phyloP scores from a whole-genome alignment of 2,329 filamentous ascomycete genomes.

The Fusarium verticillioides region DNA sequence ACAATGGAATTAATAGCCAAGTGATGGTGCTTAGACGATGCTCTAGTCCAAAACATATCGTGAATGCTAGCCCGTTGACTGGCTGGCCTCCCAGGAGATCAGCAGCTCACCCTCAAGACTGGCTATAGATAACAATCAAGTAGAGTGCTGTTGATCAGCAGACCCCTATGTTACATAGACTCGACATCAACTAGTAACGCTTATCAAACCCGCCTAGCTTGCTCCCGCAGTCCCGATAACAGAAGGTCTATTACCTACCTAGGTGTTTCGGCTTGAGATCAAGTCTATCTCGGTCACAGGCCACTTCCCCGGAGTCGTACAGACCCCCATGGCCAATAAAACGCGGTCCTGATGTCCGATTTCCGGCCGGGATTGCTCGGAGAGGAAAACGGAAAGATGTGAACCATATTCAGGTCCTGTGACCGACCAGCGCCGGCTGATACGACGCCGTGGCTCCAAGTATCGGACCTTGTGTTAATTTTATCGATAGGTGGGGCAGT shows the following conservation, averaged over 20 bases:
- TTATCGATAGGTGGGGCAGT: slow-evolving; percentile 2
- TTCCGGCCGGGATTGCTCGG: slow-evolving; percentile 34
- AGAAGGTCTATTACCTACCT: slow-evolving; percentile 5
- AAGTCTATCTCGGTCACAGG: slow-evolving; percentile 17
- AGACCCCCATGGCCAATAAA: slow-evolving; percentile 22
- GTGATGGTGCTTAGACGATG: slow-evolving; percentile 17
- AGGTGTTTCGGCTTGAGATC: slow-evolving; percentile 13
- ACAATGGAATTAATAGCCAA: background rate
- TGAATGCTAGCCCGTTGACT: background rate
- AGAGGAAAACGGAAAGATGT: slow-evolving; percentile 42
- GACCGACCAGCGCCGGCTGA: slow-evolving; percentile 18
- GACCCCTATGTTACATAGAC: slow-evolving; percentile 14
- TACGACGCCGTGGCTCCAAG: slow-evolving; percentile 15
- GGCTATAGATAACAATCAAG: background rate
- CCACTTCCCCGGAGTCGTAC: slow-evolving; percentile 29
- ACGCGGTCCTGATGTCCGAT: slow-evolving; percentile 30
- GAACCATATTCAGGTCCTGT: slow-evolving; percentile 8
- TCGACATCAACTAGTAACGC: background rate
- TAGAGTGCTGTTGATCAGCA: slow-evolving; percentile 23
- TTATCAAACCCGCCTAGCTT: slow-evolving; percentile 2
- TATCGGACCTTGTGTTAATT: slow-evolving; percentile 34
- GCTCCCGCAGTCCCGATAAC: slow-evolving; percentile 1
- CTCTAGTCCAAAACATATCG: background rate
- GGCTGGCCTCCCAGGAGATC: slow-evolving; percentile 9
- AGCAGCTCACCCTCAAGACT: slow-evolving; percentile 25